These are phyloP conservation scores for Aaosphaeria pasadenensis DNA, from an alignment of 2,329 filamentous ascomycete species.

Conservation along the genomic window DNA sequence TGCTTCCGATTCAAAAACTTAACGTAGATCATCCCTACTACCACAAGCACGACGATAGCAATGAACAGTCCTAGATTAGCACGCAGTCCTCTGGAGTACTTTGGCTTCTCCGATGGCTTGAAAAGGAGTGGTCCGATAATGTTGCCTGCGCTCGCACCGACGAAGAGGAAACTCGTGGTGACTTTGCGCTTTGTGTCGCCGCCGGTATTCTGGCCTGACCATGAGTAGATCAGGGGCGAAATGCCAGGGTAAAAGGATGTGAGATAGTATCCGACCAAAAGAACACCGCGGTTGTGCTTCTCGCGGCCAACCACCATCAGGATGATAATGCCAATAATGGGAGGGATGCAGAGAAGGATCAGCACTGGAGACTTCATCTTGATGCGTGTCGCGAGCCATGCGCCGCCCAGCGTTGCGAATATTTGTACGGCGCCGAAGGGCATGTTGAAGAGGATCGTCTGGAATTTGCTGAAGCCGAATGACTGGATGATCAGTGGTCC, in stretches of 20 bases:
- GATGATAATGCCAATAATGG: slow-evolving; percentile 56
- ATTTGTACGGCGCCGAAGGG: slow-evolving; percentile 61
- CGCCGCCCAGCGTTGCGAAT: slow-evolving; percentile 57
- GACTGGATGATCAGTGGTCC: slow-evolving; percentile 57
- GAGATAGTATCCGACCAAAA: slow-evolving; percentile 59
- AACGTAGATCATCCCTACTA: slow-evolving; percentile 47
- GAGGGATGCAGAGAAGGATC: slow-evolving; percentile 53
- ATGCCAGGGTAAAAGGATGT: slow-evolving; percentile 61
- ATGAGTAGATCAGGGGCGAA: slow-evolving; percentile 59
- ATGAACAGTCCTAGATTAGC: slow-evolving; percentile 62
- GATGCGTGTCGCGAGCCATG: slow-evolving; percentile 53
- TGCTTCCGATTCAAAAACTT: slow-evolving; percentile 55
- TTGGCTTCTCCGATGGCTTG: slow-evolving; percentile 57
- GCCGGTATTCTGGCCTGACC: slow-evolving; percentile 62
- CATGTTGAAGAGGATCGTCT: slow-evolving; percentile 60
- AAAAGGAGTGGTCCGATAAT: slow-evolving; percentile 65
- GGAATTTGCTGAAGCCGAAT: slow-evolving; percentile 56
- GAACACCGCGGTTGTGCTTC: slow-evolving; percentile 45
- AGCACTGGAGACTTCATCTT: slow-evolving; percentile 57
- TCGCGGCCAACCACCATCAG: slow-evolving; percentile 51
- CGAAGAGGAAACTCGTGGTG: slow-evolving; percentile 62
- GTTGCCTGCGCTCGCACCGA: slow-evolving; percentile 65
- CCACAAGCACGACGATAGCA: slow-evolving; percentile 54
- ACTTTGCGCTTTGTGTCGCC: slow-evolving; percentile 70
- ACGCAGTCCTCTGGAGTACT: slow-evolving; percentile 56